Evolutionary conservation across 495 filamentous ascomycete species (phyloP).

Genomic region (Penicillium alfredii): DNA sequence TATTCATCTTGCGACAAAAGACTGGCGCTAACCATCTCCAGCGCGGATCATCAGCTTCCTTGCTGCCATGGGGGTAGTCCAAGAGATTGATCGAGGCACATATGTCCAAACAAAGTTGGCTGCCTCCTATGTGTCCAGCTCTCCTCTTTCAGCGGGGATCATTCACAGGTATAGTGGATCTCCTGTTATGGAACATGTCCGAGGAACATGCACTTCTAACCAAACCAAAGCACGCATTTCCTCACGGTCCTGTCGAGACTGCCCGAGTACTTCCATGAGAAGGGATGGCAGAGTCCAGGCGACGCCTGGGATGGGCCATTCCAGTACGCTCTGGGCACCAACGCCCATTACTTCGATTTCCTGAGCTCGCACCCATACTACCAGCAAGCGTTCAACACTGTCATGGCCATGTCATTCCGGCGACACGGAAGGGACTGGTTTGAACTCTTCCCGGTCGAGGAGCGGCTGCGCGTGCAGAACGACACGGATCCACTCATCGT

Average conservation of each 20-base stretch:
- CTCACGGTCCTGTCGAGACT: constrained; percentile 8
- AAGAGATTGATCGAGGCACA: constrained; percentile 5
- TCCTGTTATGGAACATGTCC: no score
- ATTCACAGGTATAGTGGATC: constrained; percentile 11
- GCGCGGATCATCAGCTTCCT: constrained; percentile 13
- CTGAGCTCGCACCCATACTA: constrained; percentile 8
- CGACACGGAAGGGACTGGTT: constrained; percentile 15
- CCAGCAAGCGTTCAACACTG: constrained; percentile 16
- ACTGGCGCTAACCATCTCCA: neutral
- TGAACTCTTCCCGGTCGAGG: constrained; percentile 12
- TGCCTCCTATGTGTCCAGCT: constrained; percentile 11
- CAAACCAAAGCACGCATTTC: constrained; percentile 9
- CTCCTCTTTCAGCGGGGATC: constrained; percentile 10
- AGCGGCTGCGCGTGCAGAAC: neutral
- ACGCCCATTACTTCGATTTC: constrained; percentile 14
- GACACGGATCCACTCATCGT: constrained; percentile 28
- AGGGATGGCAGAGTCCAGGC: constrained; percentile 9
- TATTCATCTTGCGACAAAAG: neutral
- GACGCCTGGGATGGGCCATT: constrained; percentile 13
- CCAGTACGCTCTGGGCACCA: constrained; percentile 8
- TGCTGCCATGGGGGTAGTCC: constrained; percentile 10
- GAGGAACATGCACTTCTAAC: neutral
- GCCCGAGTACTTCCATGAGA: constrained; percentile 12
- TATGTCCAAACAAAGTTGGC: constrained; percentile 9
- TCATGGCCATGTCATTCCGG: constrained; percentile 17